Percentiles rank a stretch among this genome's conserved stretches.
Evolutionary conservation across 306 rosid genomes (phyloP).

Genomic region (Acacia melanoxylon): DNA sequence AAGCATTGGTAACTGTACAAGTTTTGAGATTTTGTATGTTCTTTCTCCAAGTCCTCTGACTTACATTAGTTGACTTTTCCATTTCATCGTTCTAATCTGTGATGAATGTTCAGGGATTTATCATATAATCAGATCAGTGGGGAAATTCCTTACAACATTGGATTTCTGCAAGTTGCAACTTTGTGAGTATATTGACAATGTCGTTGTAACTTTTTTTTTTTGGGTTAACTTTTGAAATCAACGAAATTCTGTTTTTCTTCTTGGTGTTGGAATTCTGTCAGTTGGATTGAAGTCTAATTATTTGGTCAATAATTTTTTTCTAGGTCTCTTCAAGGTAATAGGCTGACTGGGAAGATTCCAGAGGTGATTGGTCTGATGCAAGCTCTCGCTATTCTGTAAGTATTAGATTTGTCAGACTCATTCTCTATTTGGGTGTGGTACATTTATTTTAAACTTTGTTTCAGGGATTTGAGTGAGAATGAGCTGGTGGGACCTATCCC

Average conservation of each 20-base stretch:
- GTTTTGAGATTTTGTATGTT: constrained; percentile 82
- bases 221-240: not conserved
- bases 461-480: constrained; percentile 91
- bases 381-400: constrained; percentile 96
- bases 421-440: not conserved
- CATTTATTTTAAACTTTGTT: constrained; percentile 29
- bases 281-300: not conserved
- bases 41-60: not conserved
- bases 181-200: constrained; percentile 50
- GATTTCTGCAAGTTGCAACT: constrained; percentile 95
- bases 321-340: constrained; percentile 94
- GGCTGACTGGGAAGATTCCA: constrained; percentile 77
- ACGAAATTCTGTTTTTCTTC: not conserved
- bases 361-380: constrained; percentile 96
- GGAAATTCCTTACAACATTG: constrained; percentile 84
- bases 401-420: not conserved
- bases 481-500: constrained; percentile 84
- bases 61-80: not conserved
- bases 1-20: constrained; percentile 91
- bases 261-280: not conserved
- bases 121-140: constrained; percentile 83
- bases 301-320: not conserved
- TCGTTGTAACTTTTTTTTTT: not conserved
- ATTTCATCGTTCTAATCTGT: not conserved
- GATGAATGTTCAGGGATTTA: constrained; percentile 57